A percentile compares a stretch with the other conserved stretches of the same genome.
Evolutionary conservation across 495 filamentous ascomycete species (phyloP).

Genomic region (Pseudotulostoma volvatum): DNA sequence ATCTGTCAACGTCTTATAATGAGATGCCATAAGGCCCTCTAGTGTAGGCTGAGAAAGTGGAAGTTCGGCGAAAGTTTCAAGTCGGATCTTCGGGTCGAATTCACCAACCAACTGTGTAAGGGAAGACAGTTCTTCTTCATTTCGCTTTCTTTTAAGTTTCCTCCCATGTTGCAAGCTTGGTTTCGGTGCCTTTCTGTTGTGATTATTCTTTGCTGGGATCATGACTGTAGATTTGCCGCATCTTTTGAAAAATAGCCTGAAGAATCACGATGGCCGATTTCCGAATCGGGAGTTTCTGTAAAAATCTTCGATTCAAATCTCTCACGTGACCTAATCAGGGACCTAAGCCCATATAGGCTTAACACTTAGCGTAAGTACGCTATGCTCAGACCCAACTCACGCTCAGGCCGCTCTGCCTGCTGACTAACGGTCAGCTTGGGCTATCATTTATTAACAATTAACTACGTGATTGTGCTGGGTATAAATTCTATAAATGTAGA

Average conservation of each 20-base stretch:
- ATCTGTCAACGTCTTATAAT: constrained; percentile 81
- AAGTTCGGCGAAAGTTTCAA: constrained; percentile 52
- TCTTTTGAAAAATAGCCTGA: too few species aligned
- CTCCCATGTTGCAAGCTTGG: constrained; percentile 12
- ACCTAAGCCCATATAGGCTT: too few species aligned
- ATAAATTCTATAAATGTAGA: too few species aligned
- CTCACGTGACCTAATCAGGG: too few species aligned
- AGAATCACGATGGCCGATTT: not conserved
- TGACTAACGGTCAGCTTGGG: too few species aligned
- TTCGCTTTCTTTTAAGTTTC: constrained; percentile 48
- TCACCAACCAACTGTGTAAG: constrained; percentile 33
- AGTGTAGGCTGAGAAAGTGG: constrained; percentile 77
- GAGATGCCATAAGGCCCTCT: constrained; percentile 63
- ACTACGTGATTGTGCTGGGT: too few species aligned
- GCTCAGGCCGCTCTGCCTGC: too few species aligned
- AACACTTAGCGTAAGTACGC: too few species aligned
- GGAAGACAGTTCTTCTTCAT: constrained; percentile 26
- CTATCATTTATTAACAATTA: too few species aligned
- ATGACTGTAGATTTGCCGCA: constrained; percentile 11
- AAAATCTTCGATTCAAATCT: too few species aligned
- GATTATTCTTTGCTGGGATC: constrained; percentile 13
- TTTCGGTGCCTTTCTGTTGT: constrained; percentile 13
- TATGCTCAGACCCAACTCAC: too few species aligned
- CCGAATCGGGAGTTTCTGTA: too few species aligned
- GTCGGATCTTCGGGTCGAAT: constrained; percentile 32